These are phyloP conservation scores for Solidago caesia DNA, from an alignment of 129 eudicot genomes.

Conservation along the genomic window DNA sequence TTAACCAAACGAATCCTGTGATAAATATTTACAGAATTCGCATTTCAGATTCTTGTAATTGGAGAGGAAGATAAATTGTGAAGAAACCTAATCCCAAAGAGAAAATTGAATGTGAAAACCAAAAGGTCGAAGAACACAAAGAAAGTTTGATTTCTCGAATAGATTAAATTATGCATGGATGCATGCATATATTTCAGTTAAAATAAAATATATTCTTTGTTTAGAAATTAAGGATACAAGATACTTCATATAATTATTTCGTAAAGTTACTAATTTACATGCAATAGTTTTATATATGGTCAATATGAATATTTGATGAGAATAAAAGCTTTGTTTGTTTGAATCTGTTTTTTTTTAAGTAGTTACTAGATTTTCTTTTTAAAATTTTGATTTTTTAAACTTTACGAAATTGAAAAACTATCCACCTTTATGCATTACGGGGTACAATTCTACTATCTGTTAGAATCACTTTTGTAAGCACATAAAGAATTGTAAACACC, in stretches of 20 bases:
- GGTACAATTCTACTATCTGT: no score
- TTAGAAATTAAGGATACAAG: not conserved
- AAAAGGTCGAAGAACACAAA: conserved; percentile 27
- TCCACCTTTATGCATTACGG: no score
- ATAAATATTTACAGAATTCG: conserved; percentile 18
- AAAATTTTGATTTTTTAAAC: no score
- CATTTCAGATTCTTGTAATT: conserved; percentile 21
- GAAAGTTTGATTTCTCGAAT: conserved; percentile 22
- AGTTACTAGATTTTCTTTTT: no score
- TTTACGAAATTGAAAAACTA: no score
- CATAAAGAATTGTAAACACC: no score
- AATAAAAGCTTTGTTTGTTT: no score
- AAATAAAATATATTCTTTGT: not conserved
- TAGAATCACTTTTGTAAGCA: no score
- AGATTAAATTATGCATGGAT: conserved; percentile 12
- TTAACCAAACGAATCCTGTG: conserved; percentile 3
- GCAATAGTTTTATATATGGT: no score
- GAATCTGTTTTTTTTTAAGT: no score
- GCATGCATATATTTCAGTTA: conserved; percentile 11
- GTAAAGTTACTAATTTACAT: not conserved
- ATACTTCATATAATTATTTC: not conserved
- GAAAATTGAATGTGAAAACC: conserved; percentile 24
- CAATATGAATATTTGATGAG: no score
- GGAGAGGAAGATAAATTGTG: conserved; percentile 33
- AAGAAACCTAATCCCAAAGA: conserved; percentile 23